These are phyloP conservation scores for Cephalotrichum gorgonifer DNA, from an alignment of 2,329 filamentous ascomycete species.

Conservation along the genomic window DNA sequence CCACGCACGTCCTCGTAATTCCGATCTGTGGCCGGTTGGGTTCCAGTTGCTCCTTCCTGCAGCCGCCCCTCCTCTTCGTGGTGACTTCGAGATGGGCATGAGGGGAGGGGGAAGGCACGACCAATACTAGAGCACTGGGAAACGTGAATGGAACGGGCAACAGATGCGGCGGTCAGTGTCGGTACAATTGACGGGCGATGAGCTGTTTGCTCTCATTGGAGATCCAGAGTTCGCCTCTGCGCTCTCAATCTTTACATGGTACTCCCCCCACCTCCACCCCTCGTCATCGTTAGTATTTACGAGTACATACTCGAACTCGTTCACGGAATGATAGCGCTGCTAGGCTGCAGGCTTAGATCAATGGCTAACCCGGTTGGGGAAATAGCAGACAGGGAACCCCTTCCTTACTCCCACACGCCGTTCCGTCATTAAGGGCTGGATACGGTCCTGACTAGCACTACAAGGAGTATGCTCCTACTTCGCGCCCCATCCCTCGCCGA, in stretches of 20 bases:
- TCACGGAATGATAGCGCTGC: neutral
- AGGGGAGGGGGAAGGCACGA: neutral
- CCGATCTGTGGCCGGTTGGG: neutral
- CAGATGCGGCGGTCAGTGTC: neutral
- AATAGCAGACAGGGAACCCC: constrained; percentile 1
- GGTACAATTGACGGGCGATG: neutral
- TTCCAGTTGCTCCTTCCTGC: neutral
- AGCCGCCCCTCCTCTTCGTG: neutral
- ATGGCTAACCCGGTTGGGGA: constrained; percentile 5
- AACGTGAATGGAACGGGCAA: neutral
- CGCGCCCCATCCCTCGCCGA: too few species aligned
- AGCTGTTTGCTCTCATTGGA: too few species aligned
- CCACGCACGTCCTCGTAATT: neutral
- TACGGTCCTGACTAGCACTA: neutral
- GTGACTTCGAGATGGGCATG: neutral
- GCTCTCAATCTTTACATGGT: neutral
- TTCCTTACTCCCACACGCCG: neutral
- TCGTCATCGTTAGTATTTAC: neutral
- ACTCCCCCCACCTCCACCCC: neutral
- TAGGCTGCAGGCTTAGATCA: constrained; percentile 3
- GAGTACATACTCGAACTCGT: too few species aligned
- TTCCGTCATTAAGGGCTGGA: neutral
- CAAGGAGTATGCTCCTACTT: neutral
- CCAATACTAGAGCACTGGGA: neutral
- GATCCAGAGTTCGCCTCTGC: neutral